Percentiles rank a stretch among this genome's conserved stretches.
phyloP scores from a whole-genome alignment of 1,139 yeast genomes.

The Tardiomyces digboiensis region DNA sequence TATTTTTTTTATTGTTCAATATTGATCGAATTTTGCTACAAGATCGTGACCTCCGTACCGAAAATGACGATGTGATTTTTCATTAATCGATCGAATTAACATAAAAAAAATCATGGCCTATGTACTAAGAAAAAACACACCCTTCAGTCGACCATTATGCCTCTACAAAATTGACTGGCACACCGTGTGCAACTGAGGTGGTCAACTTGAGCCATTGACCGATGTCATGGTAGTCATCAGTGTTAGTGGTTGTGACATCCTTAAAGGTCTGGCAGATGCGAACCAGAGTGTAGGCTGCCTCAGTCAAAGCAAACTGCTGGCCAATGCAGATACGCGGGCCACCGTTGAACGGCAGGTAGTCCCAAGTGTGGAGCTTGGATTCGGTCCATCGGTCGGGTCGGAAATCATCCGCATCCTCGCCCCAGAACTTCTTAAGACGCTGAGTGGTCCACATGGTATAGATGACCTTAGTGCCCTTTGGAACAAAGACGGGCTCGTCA shows the following conservation, averaged over 20 bases:
- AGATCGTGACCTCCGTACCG: too few relatives aligned
- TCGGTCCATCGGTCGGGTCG: constrained; percentile 42
- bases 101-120: too few relatives aligned
- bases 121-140: too few relatives aligned
- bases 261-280: constrained; percentile 33
- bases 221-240: background rate
- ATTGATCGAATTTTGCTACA: too few relatives aligned
- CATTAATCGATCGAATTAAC: too few relatives aligned
- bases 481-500: constrained; percentile 12
- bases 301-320: constrained; percentile 51
- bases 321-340: constrained; percentile 56
- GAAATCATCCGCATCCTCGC: constrained; percentile 38
- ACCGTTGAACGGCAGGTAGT: constrained; percentile 47
- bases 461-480: constrained; percentile 14
- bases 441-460: constrained; percentile 28
- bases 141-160: too few relatives aligned
- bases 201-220: background rate
- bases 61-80: too few relatives aligned
- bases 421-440: constrained; percentile 36
- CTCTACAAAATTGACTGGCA: background rate
- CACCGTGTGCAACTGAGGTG: background rate
- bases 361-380: constrained; percentile 34
- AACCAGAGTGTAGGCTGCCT: constrained; percentile 39
- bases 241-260: constrained; percentile 4
- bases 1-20: too few relatives aligned